Evolutionary conservation across 345 rosid species (phyloP).

Genomic region (Nasturtium officinale): DNA sequence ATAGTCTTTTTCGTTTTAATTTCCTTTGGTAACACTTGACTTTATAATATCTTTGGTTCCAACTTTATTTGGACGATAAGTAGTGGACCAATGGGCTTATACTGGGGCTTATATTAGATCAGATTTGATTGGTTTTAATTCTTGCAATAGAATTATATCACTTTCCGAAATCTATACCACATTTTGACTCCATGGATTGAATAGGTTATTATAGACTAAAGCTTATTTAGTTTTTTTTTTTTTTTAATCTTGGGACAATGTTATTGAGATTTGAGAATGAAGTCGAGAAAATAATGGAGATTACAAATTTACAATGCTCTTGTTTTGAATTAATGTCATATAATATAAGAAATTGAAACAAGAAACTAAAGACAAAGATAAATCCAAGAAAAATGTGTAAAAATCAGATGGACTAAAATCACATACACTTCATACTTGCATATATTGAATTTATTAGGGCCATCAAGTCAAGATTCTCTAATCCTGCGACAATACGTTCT

Average conservation of each 20-base stretch:
- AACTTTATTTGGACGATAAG: neutral
- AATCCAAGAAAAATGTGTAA: neutral
- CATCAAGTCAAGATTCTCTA: constrained; percentile 78
- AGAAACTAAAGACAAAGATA: neutral
- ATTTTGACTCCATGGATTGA: too few species aligned
- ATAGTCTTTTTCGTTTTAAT: neutral
- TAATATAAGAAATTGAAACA: constrained; percentile 1
- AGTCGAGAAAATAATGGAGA: neutral
- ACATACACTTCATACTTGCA: neutral
- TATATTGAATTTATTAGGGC: constrained; percentile 58
- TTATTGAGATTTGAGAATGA: neutral
- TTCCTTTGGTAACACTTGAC: neutral
- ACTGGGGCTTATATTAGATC: too few species aligned
- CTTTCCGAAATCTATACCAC: too few species aligned
- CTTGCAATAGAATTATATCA: too few species aligned
- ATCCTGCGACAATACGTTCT: constrained; percentile 78
- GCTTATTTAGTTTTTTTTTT: too few species aligned
- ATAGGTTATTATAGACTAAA: too few species aligned
- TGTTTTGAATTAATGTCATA: neutral
- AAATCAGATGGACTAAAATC: neutral
- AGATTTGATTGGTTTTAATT: neutral
- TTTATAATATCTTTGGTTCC: neutral
- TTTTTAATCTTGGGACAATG: neutral
- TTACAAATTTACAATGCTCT: neutral
- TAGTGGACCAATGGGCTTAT: neutral